Evolutionary conservation across 192 early-diverging fungal species (phyloP), one percentile per base, ranked within the genome.

Genomic region (Entomortierella parvispora): DNA sequence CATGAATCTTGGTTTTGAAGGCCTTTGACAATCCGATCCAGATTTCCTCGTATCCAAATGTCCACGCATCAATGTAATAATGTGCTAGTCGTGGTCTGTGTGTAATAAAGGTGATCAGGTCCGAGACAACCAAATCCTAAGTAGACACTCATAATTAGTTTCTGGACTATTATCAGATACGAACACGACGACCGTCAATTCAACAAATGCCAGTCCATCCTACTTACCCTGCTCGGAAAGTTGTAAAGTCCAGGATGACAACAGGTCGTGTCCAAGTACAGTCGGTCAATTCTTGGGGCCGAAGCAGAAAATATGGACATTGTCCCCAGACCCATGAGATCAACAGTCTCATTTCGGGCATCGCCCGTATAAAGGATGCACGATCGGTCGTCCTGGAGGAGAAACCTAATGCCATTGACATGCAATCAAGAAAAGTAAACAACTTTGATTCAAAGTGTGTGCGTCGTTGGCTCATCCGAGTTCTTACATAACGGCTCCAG

Each of bases 261-360:
- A 34, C 78, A 85, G 8, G 86, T 85, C 14, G 86, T 85, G 54
- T 87, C 86, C 10, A 85, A 54, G 40, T 87, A 87, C 5, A 87
- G 44, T 4, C 60, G 46, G n/a, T 83, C 80, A 40, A 83, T 82
- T 32, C 34, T 22, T 3, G 57, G 59, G 23, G 57, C 58, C 4
- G 43, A 40, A n/a, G 64, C 65, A 0, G 68, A 53, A 49, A 60
- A 62, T 14, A 77, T 47, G 2, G 64, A 45, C 65, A 67, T 68
- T 3, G 58, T 32, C 17, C 37, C 47, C 6, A 76, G 20, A 14
- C 56, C 65, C 42, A 53, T 49, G 23, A 76, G 44, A 28, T 76
- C 65, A n/a, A 58, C 0, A 1, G 45, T 43, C 18, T 76, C 72
- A 29, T 76, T 76, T 25, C 72, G 61, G 23, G 72, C 59, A 58